Evolutionary conservation across 148 eudicot genomes (phyloP).

Genomic region (Talinum fruticosum): DNA sequence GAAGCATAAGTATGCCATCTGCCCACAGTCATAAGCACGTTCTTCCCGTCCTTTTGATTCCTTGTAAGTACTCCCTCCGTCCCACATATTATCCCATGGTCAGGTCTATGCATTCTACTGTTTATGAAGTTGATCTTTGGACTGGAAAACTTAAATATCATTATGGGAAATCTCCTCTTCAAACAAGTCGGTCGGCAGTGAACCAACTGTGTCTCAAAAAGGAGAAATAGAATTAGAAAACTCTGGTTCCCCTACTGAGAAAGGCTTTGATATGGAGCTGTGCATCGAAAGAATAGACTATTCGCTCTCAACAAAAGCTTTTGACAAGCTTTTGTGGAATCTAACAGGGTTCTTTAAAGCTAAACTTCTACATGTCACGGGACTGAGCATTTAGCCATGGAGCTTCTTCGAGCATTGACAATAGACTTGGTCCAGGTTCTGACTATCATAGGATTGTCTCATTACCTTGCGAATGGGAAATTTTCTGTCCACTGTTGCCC

Average conservation of each 20-base stretch:
- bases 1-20: too few species aligned
- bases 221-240: constrained; percentile 5
- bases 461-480: constrained; percentile 61
- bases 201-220: constrained; percentile 5
- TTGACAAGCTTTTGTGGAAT: constrained; percentile 72
- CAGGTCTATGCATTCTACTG: constrained; percentile 75
- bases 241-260: constrained; percentile 26
- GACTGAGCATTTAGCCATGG: constrained; percentile 40
- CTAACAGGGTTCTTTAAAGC: constrained; percentile 73
- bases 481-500: constrained; percentile 61
- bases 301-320: constrained; percentile 52
- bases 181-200: constrained; percentile 24
- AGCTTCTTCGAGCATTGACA: constrained; percentile 32
- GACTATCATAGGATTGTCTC: constrained; percentile 48
- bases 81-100: too few species aligned
- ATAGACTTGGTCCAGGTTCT: constrained; percentile 40
- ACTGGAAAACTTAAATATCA: constrained; percentile 61
- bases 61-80: too few species aligned
- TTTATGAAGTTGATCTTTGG: constrained; percentile 71
- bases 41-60: too few species aligned
- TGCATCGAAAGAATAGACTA: constrained; percentile 87
- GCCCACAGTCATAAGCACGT: too few species aligned
- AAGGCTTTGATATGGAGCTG: constrained; percentile 49
- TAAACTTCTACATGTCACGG: constrained; percentile 70
- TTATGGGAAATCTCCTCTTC: constrained; percentile 42